Conservation (phyloP, 1,139 yeast species). For the Pichia sp. region DNA sequence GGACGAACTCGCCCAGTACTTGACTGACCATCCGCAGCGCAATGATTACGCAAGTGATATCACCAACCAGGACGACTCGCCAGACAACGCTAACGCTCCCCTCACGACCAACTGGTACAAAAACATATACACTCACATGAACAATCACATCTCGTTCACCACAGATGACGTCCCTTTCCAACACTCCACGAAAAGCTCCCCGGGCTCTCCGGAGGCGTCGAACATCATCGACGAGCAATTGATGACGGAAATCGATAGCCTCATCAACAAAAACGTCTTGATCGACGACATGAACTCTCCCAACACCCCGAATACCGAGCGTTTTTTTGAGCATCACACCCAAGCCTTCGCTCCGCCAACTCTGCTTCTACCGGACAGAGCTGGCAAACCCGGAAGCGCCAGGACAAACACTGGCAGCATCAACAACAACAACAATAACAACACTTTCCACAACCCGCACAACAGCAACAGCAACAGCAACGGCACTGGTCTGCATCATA, state of each 20-base stretch:
- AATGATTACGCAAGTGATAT: not conserved
- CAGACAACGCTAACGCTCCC: not conserved
- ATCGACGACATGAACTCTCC: not conserved
- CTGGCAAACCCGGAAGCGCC: too few species aligned
- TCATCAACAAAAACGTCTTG: not conserved
- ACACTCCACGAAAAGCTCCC: not conserved
- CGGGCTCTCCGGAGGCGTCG: not conserved
- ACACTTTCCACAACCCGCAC: too few species aligned
- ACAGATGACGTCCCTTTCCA: not conserved
- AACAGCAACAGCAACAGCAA: not conserved
- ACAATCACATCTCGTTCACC: constrained; percentile 3
- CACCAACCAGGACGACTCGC: not conserved
- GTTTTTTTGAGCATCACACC: not conserved
- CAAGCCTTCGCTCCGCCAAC: not conserved
- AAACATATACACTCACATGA: constrained; percentile 4
- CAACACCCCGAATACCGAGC: not conserved
- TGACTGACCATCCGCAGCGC: not conserved
- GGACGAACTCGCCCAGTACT: not conserved
- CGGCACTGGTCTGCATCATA: not conserved
- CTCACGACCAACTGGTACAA: not conserved
- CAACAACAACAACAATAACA: too few species aligned
- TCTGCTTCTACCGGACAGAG: not conserved
- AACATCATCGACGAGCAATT: constrained; percentile 5
- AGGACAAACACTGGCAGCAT: too few species aligned
- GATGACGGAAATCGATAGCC: constrained; percentile 8